These are phyloP conservation scores for Nannochloropsis salina DNA, from an alignment of 108 stramenopile genomes.

Conservation along the genomic window DNA sequence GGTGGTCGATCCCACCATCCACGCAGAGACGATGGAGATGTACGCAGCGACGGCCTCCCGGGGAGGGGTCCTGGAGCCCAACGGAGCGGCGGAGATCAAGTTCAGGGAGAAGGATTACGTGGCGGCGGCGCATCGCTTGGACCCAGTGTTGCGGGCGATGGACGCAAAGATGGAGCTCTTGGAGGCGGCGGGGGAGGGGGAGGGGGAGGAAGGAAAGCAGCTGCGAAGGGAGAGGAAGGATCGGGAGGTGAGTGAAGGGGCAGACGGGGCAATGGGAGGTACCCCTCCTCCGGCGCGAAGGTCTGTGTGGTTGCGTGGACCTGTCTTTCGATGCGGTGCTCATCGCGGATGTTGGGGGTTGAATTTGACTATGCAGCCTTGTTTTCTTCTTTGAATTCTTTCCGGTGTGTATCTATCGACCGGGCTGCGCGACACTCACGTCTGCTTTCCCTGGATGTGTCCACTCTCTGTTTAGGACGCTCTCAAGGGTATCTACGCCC, in stretches of 20 bases:
- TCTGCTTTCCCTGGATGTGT: too few species aligned
- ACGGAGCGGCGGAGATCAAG: slow-evolving; percentile 94
- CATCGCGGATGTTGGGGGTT: too few species aligned
- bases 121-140: slow-evolving; percentile 85
- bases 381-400: too few species aligned
- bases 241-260: background rate
- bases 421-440: too few species aligned
- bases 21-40: slow-evolving; percentile 95
- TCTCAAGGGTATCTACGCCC: slow-evolving; percentile 80
- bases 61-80: slow-evolving; percentile 96
- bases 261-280: too few species aligned
- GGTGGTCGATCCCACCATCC: slow-evolving; percentile 97
- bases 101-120: slow-evolving; percentile 86
- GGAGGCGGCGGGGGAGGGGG: background rate
- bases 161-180: slow-evolving; percentile 61
- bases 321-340: too few species aligned
- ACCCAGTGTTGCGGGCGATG: slow-evolving; percentile 66
- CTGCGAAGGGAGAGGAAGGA: slow-evolving; percentile 38
- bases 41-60: slow-evolving; percentile 79
- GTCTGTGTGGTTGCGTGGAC: too few species aligned
- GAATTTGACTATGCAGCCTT: too few species aligned
- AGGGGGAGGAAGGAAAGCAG: background rate
- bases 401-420: too few species aligned
- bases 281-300: too few species aligned
- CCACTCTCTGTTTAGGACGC: slow-evolving; percentile 54